These are phyloP conservation scores for Ceratobasidium sp. DNA, from an alignment of 1,284 basidiomycete species.

Conservation along the genomic window DNA sequence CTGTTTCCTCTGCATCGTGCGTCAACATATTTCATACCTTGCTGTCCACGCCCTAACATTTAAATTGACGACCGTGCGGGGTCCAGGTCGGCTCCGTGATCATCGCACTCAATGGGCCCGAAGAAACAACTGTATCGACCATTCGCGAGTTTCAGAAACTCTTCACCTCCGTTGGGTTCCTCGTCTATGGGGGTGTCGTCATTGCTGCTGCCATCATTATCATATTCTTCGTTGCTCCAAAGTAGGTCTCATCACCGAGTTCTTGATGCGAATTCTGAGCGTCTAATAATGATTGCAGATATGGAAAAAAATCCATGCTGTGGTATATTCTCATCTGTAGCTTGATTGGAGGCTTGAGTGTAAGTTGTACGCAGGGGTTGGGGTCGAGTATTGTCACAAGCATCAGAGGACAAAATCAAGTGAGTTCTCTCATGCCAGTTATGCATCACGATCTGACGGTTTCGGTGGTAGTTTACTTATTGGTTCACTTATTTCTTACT, in stretches of 20 bases:
- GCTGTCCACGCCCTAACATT: not conserved
- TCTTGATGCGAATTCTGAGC: constrained; percentile 6
- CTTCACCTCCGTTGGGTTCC: constrained; percentile 90
- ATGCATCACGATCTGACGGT: not conserved
- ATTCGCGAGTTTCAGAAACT: constrained; percentile 80
- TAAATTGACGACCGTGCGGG: not conserved
- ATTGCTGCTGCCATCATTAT: constrained; percentile 75
- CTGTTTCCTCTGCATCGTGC: constrained; percentile 86
- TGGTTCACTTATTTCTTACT: constrained; percentile 90
- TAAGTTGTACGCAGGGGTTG: constrained; percentile 95
- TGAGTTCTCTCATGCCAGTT: constrained; percentile 54
- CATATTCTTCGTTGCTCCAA: constrained; percentile 85
- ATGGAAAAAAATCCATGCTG: constrained; percentile 94
- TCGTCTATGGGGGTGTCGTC: constrained; percentile 78
- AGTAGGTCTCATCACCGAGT: constrained; percentile 57
- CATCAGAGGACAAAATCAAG: constrained; percentile 89
- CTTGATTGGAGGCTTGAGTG: constrained; percentile 96
- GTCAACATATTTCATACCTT: constrained; percentile 52
- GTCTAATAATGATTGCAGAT: constrained; percentile 62
- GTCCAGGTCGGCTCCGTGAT: constrained; percentile 83
- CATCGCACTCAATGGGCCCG: constrained; percentile 73
- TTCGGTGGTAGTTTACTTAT: constrained; percentile 58
- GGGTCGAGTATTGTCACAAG: constrained; percentile 92
- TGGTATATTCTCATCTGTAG: constrained; percentile 96
- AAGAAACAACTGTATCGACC: constrained; percentile 63